Base-by-base conservation (phyloP, 331 rosid species). In the Dryas integrifolia region DNA sequence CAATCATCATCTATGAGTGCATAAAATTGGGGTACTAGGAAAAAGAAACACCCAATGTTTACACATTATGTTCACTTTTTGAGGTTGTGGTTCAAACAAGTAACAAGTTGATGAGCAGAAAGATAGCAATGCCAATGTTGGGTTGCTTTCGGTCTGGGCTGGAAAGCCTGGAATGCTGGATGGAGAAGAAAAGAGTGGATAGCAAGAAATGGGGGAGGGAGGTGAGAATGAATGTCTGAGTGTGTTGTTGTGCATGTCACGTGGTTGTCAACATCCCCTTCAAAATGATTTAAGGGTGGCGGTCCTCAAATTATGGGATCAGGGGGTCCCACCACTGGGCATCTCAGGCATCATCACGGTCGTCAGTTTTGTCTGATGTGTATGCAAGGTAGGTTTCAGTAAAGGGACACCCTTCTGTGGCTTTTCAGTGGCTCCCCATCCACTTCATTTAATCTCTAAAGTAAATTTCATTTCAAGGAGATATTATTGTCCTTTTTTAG, bases 281-380 rank as follows among this genome's bases (percentile, higher is more conserved):
- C 57, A 46, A 72, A 45, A 66, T 8, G 63, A 24, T 15, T 15
- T 26, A 6, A 18, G 46, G 16, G 44, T 30, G 79, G 67, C 73
- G 69, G 70, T 56, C 70, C 80, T 24, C 75, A 62, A 76, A 40
- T 68, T 72, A 75, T 59, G 84, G n/a, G 65, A 24, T 64, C 21
- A 51, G 53, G 4, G 67, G 81, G 83, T 39, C 79, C 89, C 79
- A 72, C 56, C 30, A n/a, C 59, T 10, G 57, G 38, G 30, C 55
- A 1, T 65, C 43, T 30, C 35, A 30, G 74, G 70, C 74, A 74
- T 82, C 81, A 84, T 81, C 81, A 69, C 43, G 18, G 77, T 80
- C 91, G 18, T 76, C 88, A 59, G 9, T 57, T 85, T 88, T 92
- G 98, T 86, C 90, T 65, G 38, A 76, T 81, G 59, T 72, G 57